Conservation (phyloP, 805 yeast species). For the Candida manassasensis region DNA sequence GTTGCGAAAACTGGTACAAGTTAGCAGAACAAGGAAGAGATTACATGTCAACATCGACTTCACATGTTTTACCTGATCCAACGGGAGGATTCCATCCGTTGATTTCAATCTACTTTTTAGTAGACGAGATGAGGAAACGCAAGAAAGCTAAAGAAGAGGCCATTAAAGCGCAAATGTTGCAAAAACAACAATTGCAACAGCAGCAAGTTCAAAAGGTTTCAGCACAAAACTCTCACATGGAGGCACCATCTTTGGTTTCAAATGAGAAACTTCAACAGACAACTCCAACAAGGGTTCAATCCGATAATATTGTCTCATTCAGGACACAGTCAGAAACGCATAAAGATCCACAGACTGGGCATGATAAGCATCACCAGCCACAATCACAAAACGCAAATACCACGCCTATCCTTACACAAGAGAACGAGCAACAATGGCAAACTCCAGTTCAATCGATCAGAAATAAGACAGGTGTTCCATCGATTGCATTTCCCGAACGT, state of each 20-base stretch:
- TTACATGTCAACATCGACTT: slow-evolving; percentile 30
- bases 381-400: slow-evolving; percentile 8
- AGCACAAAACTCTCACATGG: background rate
- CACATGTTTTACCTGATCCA: slow-evolving; percentile 58
- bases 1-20: slow-evolving; percentile 59
- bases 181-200: slow-evolving; percentile 12
- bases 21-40: slow-evolving; percentile 34
- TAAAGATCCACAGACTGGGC: slow-evolving; percentile 1
- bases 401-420: slow-evolving; percentile 3
- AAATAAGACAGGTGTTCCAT: slow-evolving; percentile 12
- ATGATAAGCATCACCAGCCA: slow-evolving; percentile 7
- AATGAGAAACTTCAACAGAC: slow-evolving; percentile 4
- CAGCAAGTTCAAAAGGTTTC: slow-evolving; percentile 8
- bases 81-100: slow-evolving; percentile 85
- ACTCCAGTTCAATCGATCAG: slow-evolving; percentile 5
- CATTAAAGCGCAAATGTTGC: slow-evolving; percentile 24
- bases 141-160: slow-evolving; percentile 56
- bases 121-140: slow-evolving; percentile 76
- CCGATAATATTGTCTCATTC: slow-evolving; percentile 10
- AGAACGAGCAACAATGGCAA: slow-evolving; percentile 5
- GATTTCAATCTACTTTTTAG: slow-evolving; percentile 79
- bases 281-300: slow-evolving; percentile 1
- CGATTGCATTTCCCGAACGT: slow-evolving; percentile 32
- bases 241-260: slow-evolving; percentile 6
- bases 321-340: slow-evolving; percentile 11